Conservation (phyloP, 805 yeast genomes). For the Jamesozyma jinghongensis region DNA sequence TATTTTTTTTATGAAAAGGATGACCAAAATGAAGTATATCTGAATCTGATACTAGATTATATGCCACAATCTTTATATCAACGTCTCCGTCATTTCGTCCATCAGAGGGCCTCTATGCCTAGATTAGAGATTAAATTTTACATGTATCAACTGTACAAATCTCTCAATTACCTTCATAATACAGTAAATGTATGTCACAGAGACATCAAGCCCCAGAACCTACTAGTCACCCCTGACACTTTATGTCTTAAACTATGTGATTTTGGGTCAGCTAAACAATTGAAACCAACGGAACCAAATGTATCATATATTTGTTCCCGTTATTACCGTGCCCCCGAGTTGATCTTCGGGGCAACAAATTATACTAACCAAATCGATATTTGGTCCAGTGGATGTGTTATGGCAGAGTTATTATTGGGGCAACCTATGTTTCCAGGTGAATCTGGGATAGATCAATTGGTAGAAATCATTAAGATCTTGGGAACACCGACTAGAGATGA, state of each 20-base stretch:
- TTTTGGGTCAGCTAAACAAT: conserved; percentile 89
- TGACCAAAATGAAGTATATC: conserved; percentile 46
- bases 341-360: conserved; percentile 93
- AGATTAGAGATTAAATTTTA: conserved; percentile 78
- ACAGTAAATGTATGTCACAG: conserved; percentile 79
- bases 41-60: conserved; percentile 82
- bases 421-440: conserved; percentile 98
- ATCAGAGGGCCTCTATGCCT: conserved; percentile 74
- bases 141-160: conserved; percentile 67
- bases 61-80: conserved; percentile 95
- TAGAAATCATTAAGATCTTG: conserved; percentile 88
- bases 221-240: conserved; percentile 73
- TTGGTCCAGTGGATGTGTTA: conserved; percentile 97
- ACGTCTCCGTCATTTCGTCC: conserved; percentile 77
- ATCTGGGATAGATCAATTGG: conserved; percentile 93
- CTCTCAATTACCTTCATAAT: conserved; percentile 69
- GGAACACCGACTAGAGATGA: conserved; percentile 94
- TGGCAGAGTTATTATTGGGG: conserved; percentile 92
- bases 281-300: conserved; percentile 85
- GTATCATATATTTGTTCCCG: conserved; percentile 95
- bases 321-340: conserved; percentile 95
- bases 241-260: conserved; percentile 90
- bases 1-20: conserved; percentile 82
- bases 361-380: conserved; percentile 94
- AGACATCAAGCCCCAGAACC: conserved; percentile 90